A percentile compares a stretch with the other conserved stretches of the same genome.
These are phyloP conservation scores for Metarhizium album DNA, from an alignment of 2,329 filamentous ascomycete species.

Conservation along the genomic window DNA sequence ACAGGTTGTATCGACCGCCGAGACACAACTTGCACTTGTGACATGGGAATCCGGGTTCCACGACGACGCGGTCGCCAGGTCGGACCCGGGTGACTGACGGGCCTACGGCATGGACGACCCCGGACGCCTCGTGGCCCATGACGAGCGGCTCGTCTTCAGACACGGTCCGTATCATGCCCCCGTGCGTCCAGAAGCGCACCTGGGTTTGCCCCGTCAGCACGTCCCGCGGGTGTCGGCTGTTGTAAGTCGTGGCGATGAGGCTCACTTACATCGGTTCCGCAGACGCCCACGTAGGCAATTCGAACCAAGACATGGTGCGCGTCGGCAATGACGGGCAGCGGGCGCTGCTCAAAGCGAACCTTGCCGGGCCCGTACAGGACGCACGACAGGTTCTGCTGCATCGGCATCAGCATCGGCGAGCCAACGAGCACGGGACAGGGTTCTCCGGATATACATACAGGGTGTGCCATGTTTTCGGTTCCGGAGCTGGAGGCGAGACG, in stretches of 20 bases:
- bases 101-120: constrained; percentile 57
- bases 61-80: constrained; percentile 63
- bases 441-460: too few relatives aligned
- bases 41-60: constrained; percentile 75
- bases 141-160: constrained; percentile 21
- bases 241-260: neutral
- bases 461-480: too few relatives aligned
- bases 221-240: too few relatives aligned
- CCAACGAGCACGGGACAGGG: too few relatives aligned
- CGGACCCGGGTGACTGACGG: constrained; percentile 46
- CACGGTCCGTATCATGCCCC: constrained; percentile 5
- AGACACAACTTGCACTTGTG: constrained; percentile 62
- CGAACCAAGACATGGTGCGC: constrained; percentile 14
- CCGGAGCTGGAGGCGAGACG: too few relatives aligned
- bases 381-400: constrained; percentile 5
- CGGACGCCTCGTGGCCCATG: constrained; percentile 44
- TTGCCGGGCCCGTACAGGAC: constrained; percentile 13
- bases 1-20: constrained; percentile 70
- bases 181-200: constrained; percentile 10
- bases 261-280: constrained; percentile 15
- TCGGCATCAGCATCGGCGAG: too few relatives aligned
- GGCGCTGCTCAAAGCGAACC: constrained; percentile 11
- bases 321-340: constrained; percentile 14
- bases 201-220: neutral
- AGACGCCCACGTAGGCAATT: constrained; percentile 16